Base-by-base conservation (phyloP, 2,329 filamentous ascomycete species). In the Penicillium sp. region DNA sequence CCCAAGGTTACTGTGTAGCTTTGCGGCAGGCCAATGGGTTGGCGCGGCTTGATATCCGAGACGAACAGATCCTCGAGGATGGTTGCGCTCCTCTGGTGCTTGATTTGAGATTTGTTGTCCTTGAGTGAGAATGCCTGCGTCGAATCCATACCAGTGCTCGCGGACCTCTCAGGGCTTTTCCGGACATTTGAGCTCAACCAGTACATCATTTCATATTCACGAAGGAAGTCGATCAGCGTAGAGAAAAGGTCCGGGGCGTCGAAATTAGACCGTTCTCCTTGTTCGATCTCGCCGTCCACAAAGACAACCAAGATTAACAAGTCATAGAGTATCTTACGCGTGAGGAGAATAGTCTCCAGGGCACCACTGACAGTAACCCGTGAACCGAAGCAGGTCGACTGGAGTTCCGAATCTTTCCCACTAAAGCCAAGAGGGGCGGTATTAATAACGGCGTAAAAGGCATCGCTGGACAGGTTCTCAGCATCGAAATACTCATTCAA, bases 291-390 rank as follows among this genome's bases (percentile, higher is more conserved):
- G 33, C 84, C 85, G 66, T 93, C 87, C 78, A 97, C 86, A 67
- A 96, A 90, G 8, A 93, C 80, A 13, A 95, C 77, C 6, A 98
- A 78, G 2, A 93, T 79, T 2, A 97, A 75, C 50, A 97, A 81
- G 63, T 92, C 89, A 54, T 95, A 83, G 44, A 95, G 82, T 7
- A 93, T 76, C 52, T 82, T 82, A 72, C 84, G 84, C 52, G 87
- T 86, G 28, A 88, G 72, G 44, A 86, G 79, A 6, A 93, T 80
- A 10, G 81, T 86, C 64, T 97, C 90, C 63, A 92, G 87, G 0
- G 88, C 83, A 6, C 89, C 86, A 53, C 84, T 84, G 9, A 95
- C 81, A 12, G 90, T 76, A 1, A 90, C 73, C 58, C 83, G 88
- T 35, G 83, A 81, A 15, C 92, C 92, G 64, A 92, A 90, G 38